phyloP scores from a whole-genome alignment of 192 early-diverging fungal species.

The Kappamyces sp. region DNA sequence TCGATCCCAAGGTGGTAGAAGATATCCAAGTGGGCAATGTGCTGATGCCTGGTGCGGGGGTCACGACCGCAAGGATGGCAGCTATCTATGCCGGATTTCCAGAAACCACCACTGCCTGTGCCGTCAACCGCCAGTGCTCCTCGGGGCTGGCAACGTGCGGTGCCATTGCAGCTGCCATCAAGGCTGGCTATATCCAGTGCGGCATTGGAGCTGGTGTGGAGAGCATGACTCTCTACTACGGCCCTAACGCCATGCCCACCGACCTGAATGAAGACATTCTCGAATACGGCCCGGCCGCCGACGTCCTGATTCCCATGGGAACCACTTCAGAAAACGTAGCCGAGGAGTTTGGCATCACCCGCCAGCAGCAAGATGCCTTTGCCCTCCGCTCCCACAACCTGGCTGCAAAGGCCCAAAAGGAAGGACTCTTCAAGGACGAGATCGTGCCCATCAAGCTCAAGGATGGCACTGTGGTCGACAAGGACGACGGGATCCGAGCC shows the following conservation, averaged over 20 bases:
- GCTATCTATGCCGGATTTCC: slow-evolving; percentile 87
- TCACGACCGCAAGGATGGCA: slow-evolving; percentile 85
- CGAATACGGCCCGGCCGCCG: slow-evolving; percentile 63
- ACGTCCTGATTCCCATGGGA: slow-evolving; percentile 66
- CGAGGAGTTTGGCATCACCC: slow-evolving; percentile 73
- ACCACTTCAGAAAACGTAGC: slow-evolving; percentile 98
- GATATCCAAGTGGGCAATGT: slow-evolving; percentile 96
- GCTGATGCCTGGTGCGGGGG: slow-evolving; percentile 80
- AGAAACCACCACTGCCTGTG: slow-evolving; percentile 68
- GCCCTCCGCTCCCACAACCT: slow-evolving; percentile 78
- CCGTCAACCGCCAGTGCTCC: slow-evolving; percentile 93
- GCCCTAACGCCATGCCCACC: slow-evolving; percentile 68
- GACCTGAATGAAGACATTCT: slow-evolving; percentile 71
- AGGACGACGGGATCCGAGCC: slow-evolving; percentile 89
- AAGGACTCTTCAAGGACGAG: slow-evolving; percentile 86
- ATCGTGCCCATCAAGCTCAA: slow-evolving; percentile 80
- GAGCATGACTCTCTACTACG: slow-evolving; percentile 89
- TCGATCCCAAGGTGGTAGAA: slow-evolving; percentile 80
- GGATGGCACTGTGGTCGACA: slow-evolving; percentile 73
- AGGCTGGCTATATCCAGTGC: slow-evolving; percentile 80
- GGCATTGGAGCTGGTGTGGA: slow-evolving; percentile 95
- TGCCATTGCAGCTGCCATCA: slow-evolving; percentile 82
- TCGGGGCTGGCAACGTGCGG: slow-evolving; percentile 85
- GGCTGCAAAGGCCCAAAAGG: slow-evolving; percentile 81
- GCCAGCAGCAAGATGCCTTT: slow-evolving; percentile 87